Conservation (phyloP, 2,329 filamentous ascomycete species). For the Fusarium odoratissimum region DNA sequence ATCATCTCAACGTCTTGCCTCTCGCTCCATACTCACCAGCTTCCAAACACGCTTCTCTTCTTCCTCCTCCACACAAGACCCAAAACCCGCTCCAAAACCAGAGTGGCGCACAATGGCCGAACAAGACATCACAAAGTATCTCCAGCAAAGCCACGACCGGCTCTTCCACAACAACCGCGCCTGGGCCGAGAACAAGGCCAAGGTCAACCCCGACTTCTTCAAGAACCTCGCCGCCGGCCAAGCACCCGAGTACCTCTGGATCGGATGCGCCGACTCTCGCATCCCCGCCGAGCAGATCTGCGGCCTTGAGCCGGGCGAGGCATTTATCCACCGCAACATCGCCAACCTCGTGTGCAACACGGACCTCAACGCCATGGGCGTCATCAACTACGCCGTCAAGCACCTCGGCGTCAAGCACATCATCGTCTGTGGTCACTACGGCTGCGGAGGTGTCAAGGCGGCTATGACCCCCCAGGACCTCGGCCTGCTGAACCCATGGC, state of each 20-base stretch:
- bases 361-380: slow-evolving; percentile 82
- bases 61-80: slow-evolving; percentile 14
- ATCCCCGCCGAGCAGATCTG: slow-evolving; percentile 92
- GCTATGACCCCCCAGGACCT: slow-evolving; percentile 78
- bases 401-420: slow-evolving; percentile 86
- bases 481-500: slow-evolving; percentile 78
- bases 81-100: slow-evolving; percentile 9
- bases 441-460: slow-evolving; percentile 80
- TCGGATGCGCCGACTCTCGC: slow-evolving; percentile 90
- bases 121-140: slow-evolving; percentile 63
- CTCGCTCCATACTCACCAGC: background rate
- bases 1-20: background rate
- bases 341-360: slow-evolving; percentile 86
- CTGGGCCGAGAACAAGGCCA: slow-evolving; percentile 71
- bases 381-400: slow-evolving; percentile 88
- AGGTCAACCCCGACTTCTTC: slow-evolving; percentile 74
- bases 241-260: slow-evolving; percentile 81
- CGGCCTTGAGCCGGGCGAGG: slow-evolving; percentile 85
- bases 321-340: slow-evolving; percentile 95
- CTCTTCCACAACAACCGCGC: slow-evolving; percentile 76
- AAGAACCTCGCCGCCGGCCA: slow-evolving; percentile 72
- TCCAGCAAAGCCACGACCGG: slow-evolving; percentile 72
- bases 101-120: slow-evolving; percentile 50
- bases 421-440: slow-evolving; percentile 82
- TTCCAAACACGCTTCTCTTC: slow-evolving; percentile 26